phyloP scores from a whole-genome alignment of 257 asterid genomes.

The Nemophila menziesii region DNA sequence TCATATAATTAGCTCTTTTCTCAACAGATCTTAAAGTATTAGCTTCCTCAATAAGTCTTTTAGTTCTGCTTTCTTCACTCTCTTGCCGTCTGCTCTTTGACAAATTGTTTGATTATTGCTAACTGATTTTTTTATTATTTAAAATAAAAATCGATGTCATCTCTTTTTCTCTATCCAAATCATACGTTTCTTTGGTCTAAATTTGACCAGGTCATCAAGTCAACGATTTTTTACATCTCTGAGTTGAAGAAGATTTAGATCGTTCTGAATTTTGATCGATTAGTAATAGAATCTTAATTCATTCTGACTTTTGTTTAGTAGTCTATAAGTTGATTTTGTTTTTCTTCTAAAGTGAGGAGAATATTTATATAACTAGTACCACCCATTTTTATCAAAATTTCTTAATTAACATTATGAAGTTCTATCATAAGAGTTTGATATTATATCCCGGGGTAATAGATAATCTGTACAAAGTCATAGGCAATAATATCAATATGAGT shows the following conservation, averaged over 20 bases:
- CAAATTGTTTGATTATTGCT: background rate
- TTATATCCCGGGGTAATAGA: background rate
- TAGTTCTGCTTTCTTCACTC: background rate
- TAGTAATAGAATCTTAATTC: background rate
- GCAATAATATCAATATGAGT: background rate
- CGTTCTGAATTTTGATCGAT: background rate
- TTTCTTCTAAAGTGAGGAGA: background rate
- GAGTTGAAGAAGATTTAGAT: background rate
- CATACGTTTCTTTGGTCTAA: background rate
- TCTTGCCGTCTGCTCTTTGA: background rate
- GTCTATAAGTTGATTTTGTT: background rate
- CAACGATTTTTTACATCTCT: slow-evolving; percentile 5
- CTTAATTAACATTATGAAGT: background rate
- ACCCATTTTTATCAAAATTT: too few relatives aligned
- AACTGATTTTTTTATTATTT: too few relatives aligned
- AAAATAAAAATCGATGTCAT: too few relatives aligned
- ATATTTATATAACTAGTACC: too few relatives aligned
- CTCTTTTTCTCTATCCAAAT: too few relatives aligned
- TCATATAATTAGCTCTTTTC: slow-evolving; percentile 4
- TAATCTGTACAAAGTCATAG: background rate
- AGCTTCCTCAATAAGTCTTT: too few relatives aligned
- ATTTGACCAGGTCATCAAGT: background rate
- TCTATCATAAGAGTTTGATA: background rate
- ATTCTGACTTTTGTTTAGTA: background rate
- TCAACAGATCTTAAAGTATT: background rate